These are phyloP conservation scores for Candida sakaeoensis DNA, from an alignment of 805 yeast species.

Conservation along the genomic window DNA sequence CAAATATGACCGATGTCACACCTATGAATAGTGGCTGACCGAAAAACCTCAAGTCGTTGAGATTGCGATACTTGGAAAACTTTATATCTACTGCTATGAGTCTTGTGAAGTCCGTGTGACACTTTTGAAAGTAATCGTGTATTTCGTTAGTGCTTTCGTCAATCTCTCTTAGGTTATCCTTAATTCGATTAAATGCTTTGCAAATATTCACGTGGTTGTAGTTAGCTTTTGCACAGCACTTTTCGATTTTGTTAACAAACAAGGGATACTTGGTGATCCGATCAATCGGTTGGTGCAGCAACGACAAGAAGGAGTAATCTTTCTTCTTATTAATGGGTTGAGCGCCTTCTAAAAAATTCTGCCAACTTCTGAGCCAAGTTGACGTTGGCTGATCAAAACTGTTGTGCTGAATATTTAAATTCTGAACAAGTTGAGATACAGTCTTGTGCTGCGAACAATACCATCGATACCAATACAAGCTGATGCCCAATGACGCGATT, in stretches of 20 bases:
- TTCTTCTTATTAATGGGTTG: conserved; percentile 31
- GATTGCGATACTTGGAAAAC: not conserved
- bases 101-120: not conserved
- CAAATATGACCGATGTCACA: conserved; percentile 39
- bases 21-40: conserved; percentile 46
- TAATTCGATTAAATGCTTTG: too few species aligned
- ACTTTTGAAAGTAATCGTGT: not conserved
- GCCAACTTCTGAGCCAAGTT: conserved; percentile 28
- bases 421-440: conserved; percentile 22
- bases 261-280: conserved; percentile 49
- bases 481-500: conserved; percentile 13
- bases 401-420: not conserved
- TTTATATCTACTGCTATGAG: conserved; percentile 1
- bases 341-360: conserved; percentile 37
- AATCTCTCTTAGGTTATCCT: conserved; percentile 11
- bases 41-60: conserved; percentile 25
- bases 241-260: conserved; percentile 36
- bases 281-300: conserved; percentile 51
- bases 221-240: conserved; percentile 13
- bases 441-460: conserved; percentile 26
- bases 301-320: conserved; percentile 52
- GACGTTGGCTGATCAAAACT: not conserved
- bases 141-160: conserved; percentile 1
- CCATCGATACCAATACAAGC: conserved; percentile 19
- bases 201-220: too few species aligned